A percentile compares a stretch with the other conserved stretches of the same genome.
These are phyloP conservation scores for Penicillium odoratum DNA, from an alignment of 495 filamentous ascomycete species.

Conservation along the genomic window DNA sequence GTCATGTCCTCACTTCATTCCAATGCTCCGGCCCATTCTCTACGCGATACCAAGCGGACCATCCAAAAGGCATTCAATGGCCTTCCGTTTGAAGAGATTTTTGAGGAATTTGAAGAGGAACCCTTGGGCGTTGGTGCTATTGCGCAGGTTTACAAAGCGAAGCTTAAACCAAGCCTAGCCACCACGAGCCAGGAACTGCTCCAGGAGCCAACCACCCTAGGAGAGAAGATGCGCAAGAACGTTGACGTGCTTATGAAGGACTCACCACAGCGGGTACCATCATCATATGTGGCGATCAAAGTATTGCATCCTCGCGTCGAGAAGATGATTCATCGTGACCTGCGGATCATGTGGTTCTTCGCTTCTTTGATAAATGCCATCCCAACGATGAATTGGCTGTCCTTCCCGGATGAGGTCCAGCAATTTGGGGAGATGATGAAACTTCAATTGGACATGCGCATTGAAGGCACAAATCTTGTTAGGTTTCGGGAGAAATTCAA, in stretches of 20 bases:
- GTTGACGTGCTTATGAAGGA: constrained; percentile 85
- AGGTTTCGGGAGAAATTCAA: constrained; percentile 91
- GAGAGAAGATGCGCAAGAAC: constrained; percentile 70
- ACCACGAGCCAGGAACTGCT: constrained; percentile 54
- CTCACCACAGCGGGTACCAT: constrained; percentile 80
- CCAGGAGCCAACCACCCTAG: constrained; percentile 53
- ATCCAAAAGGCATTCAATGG: constrained; percentile 80
- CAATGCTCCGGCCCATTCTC: constrained; percentile 85
- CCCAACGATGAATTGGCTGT: constrained; percentile 97
- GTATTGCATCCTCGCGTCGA: constrained; percentile 93
- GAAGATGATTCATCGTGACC: constrained; percentile 79
- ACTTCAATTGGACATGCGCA: constrained; percentile 90
- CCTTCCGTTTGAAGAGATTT: constrained; percentile 82
- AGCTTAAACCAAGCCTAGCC: constrained; percentile 77
- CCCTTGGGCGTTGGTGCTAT: constrained; percentile 95
- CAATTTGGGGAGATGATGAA: constrained; percentile 99
- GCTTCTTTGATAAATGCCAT: constrained; percentile 80
- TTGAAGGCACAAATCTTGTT: constrained; percentile 86
- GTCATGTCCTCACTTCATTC: constrained; percentile 96
- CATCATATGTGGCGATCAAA: constrained; percentile 93
- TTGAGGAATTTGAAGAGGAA: constrained; percentile 91
- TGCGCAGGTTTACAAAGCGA: constrained; percentile 97
- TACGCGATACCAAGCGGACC: constrained; percentile 75
- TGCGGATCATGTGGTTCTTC: constrained; percentile 94
- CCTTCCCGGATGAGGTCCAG: constrained; percentile 87